These are phyloP conservation scores for Ganoderma boninense DNA, from an alignment of 1,284 basidiomycete genomes.

Conservation along the genomic window DNA sequence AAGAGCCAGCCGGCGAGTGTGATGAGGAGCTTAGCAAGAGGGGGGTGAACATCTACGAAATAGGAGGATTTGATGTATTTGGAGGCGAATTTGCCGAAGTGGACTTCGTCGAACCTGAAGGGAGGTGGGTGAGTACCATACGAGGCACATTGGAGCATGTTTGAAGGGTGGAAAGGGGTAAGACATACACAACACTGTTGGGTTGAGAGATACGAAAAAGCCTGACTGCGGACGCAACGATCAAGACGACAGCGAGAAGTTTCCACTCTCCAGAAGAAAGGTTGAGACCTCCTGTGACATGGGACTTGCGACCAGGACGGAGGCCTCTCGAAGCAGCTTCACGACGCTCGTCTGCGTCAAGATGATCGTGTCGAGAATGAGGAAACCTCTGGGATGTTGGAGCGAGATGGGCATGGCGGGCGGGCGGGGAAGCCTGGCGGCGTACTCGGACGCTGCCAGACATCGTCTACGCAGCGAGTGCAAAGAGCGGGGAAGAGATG, in stretches of 20 bases:
- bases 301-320: constrained; percentile 58
- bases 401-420: constrained; percentile 49
- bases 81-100: constrained; percentile 94
- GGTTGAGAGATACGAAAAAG: constrained; percentile 85
- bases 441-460: constrained; percentile 56
- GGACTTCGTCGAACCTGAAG: constrained; percentile 92
- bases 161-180: constrained; percentile 5
- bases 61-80: constrained; percentile 93
- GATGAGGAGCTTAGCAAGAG: constrained; percentile 95
- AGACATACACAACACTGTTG: constrained; percentile 87
- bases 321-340: constrained; percentile 74
- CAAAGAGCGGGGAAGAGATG: constrained; percentile 1
- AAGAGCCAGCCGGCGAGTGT: constrained; percentile 89
- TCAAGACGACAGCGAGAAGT: constrained; percentile 66
- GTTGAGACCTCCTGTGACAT: constrained; percentile 70
- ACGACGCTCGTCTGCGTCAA: constrained; percentile 77
- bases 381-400: constrained; percentile 64
- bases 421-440: constrained; percentile 72
- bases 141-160: background rate
- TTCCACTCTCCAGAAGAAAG: constrained; percentile 78
- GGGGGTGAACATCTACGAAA: constrained; percentile 98
- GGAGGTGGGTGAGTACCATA: background rate
- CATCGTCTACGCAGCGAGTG: constrained; percentile 34
- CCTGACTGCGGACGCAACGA: constrained; percentile 79
- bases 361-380: constrained; percentile 62